Evolutionary conservation across 202 grass and related monocot genomes (phyloP).

Genomic region (Panicum hallii): DNA sequence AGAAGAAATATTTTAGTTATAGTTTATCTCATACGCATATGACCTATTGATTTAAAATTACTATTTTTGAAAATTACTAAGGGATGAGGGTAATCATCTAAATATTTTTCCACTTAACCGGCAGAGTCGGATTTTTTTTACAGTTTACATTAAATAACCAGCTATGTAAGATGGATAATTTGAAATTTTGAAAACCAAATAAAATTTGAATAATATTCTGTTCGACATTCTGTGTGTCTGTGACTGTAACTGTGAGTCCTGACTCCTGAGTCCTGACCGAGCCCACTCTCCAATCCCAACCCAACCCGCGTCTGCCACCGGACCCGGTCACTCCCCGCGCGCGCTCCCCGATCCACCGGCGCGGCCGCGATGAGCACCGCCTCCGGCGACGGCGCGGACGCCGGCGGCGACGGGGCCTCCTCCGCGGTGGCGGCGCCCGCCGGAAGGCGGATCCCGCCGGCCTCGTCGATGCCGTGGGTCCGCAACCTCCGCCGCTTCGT

Average conservation of each 20-base stretch:
- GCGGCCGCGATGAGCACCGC: constrained; percentile 66
- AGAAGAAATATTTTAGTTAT: too few relatives aligned
- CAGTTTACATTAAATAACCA: too few relatives aligned
- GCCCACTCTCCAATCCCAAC: neutral
- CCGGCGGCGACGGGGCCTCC: constrained; percentile 48
- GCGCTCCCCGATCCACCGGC: constrained; percentile 43
- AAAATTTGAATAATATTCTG: too few relatives aligned
- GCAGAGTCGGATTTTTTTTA: too few relatives aligned
- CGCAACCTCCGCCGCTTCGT: constrained; percentile 94
- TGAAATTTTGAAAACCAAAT: too few relatives aligned
- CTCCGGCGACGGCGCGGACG: constrained; percentile 57
- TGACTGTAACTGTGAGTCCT: neutral
- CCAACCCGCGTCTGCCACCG: neutral
- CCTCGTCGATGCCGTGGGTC: constrained; percentile 97
- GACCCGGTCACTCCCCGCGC: constrained; percentile 27
- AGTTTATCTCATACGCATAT: too few relatives aligned
- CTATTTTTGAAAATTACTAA: too few relatives aligned
- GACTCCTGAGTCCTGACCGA: neutral
- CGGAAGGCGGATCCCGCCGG: constrained; percentile 76
- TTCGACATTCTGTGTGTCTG: too few relatives aligned
- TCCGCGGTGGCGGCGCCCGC: constrained; percentile 42
- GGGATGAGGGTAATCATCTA: too few relatives aligned
- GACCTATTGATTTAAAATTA: too few relatives aligned
- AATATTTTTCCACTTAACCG: too few relatives aligned
- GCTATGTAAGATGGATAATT: too few relatives aligned